phyloP scores from a whole-genome alignment of 1,139 yeast genomes.

The Hyphopichia fennica region DNA sequence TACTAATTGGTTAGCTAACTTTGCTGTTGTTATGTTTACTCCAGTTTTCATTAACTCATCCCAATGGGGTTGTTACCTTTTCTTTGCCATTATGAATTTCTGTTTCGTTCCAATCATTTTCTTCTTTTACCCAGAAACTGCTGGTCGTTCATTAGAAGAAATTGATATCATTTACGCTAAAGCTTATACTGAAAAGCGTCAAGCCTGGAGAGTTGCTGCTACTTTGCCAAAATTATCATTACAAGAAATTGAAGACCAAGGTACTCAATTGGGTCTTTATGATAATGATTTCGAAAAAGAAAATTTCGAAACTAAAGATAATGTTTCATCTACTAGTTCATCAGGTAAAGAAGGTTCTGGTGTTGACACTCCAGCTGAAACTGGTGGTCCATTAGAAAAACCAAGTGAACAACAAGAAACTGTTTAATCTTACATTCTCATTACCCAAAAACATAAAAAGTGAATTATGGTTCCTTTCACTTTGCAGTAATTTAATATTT shows the following conservation, averaged over 20 bases:
- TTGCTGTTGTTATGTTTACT: constrained; percentile 32
- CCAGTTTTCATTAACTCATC: constrained; percentile 38
- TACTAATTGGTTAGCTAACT: constrained; percentile 22
- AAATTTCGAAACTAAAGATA: constrained; percentile 31
- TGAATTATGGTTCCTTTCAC: neutral
- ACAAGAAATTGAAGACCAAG: constrained; percentile 48
- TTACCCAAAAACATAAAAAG: neutral
- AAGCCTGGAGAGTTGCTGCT: constrained; percentile 50
- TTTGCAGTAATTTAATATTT: neutral
- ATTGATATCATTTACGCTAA: constrained; percentile 45
- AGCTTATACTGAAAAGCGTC: constrained; percentile 43
- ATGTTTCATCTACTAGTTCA: constrained; percentile 19
- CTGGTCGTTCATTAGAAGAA: constrained; percentile 47
- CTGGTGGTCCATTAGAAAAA: constrained; percentile 4
- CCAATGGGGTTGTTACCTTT: constrained; percentile 42
- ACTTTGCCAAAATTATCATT: constrained; percentile 45
- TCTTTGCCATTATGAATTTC: constrained; percentile 38
- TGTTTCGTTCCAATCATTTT: constrained; percentile 37
- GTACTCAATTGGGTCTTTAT: constrained; percentile 46
- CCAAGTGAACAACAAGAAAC: neutral
- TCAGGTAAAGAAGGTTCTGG: constrained; percentile 18
- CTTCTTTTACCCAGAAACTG: constrained; percentile 49
- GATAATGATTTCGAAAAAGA: constrained; percentile 42
- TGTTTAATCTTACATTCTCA: neutral
- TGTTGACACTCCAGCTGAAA: constrained; percentile 2